Base-by-base conservation (phyloP, 768 basidiomycete species). In the Xerocomellus amylosporus region DNA sequence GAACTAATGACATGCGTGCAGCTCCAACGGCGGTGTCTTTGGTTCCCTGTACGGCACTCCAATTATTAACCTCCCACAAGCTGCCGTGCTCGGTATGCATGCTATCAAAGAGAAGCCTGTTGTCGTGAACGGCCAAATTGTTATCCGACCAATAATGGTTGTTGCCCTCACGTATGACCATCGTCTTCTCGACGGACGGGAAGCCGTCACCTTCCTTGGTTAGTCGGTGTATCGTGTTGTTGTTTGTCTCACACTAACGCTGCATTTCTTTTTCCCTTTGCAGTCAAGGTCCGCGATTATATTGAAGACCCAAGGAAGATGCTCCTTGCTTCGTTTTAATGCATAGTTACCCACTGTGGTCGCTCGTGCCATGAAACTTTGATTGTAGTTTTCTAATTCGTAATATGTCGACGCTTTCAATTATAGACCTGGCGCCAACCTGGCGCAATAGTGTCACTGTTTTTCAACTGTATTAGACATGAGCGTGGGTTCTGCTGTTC, bases 1-100 rank as follows among this genome's bases (percentile, higher is more conserved):
- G 1, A 33, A 49, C 40, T 63, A 37, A 58, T 33, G 2, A 20
- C 12, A 8, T 8, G n/a, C 8, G 8, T 56, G 22, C 58, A 96
- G 93, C 72, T 98, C 97, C 38, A 99, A 99, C 68, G 97, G 96
- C 42, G 96, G 96, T 64, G 96, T 99, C 69, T 99, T 99, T 66
- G 96, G 96, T 41, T 96, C 93, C 46, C 77, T 99, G 46, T 97
- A 88, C 66, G 96, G 96, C 38, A 99, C 96, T n/a, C 96, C 96
- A 36, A 99, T 99, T 68, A 96, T 98, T 75, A 98, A 98, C 79
- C 77, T 95, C 42, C 96, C 95, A 5, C 96, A 98, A 71, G 75
- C 93, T 22, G 96, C 94, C 49, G 93, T 98, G 8, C 84, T 99
- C 51, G 95, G 90, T 55, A 98, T 98, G 92, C 96, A 99, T 73